Conservation (phyloP, 2,329 filamentous ascomycete species). For the Scedosporium minutisporum region DNA sequence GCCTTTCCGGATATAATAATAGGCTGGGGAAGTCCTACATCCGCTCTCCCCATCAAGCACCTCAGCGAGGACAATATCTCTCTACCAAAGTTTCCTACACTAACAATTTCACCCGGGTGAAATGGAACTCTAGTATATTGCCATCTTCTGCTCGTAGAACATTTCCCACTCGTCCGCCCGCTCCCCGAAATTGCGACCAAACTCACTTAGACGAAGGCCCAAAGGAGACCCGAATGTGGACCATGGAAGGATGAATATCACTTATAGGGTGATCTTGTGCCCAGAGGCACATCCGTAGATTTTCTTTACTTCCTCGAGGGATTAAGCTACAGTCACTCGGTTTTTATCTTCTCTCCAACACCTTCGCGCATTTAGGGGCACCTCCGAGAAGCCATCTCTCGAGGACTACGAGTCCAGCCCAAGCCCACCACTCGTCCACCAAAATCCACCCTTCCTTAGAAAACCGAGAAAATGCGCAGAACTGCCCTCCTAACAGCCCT, state of each 20-base stretch:
- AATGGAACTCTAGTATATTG: background rate
- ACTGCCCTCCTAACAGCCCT: background rate
- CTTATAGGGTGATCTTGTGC: background rate
- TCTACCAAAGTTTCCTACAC: background rate
- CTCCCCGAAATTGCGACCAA: background rate
- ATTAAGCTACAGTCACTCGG: background rate
- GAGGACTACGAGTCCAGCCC: background rate
- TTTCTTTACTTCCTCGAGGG: background rate
- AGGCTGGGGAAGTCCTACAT: background rate
- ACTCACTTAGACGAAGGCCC: background rate
- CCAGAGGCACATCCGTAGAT: background rate
- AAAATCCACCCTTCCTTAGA: too few species aligned
- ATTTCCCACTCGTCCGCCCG: background rate
- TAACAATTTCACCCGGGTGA: background rate
- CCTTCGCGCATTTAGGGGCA: too few species aligned
- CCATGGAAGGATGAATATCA: background rate
- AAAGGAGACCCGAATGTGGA: background rate
- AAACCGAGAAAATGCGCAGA: background rate
- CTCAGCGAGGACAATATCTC: background rate
- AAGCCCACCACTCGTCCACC: background rate
- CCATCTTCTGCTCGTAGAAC: background rate
- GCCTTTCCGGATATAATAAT: background rate
- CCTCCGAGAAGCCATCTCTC: background rate
- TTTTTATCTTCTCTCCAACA: background rate
- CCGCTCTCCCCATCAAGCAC: background rate